Evolutionary conservation across 192 early-diverging fungal genomes (phyloP).

Genomic region (Backusella westeae): DNA sequence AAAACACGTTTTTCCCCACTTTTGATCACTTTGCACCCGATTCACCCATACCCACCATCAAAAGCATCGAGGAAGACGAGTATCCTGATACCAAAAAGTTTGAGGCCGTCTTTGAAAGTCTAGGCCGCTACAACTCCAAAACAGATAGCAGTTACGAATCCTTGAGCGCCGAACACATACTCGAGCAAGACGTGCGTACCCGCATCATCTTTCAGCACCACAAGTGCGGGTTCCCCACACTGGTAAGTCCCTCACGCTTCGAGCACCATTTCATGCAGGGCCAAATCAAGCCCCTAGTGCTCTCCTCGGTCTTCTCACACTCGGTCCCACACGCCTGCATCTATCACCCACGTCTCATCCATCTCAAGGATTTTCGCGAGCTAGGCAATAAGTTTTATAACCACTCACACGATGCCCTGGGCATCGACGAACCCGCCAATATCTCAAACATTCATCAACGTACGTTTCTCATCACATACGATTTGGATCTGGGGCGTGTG

Average conservation of each 20-base stretch:
- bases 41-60: not conserved
- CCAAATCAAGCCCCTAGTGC: not conserved
- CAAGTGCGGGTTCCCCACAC: conserved; percentile 17
- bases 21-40: not conserved
- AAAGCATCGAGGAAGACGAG: not conserved
- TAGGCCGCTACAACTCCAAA: not conserved
- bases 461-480: conserved; percentile 21
- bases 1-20: not conserved
- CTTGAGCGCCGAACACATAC: not conserved
- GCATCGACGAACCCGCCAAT: conserved; percentile 13
- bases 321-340: conserved; percentile 1
- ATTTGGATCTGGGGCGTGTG: conserved; percentile 23
- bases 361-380: not conserved
- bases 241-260: conserved; percentile 5
- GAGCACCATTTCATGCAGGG: not conserved
- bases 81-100: not conserved
- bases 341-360: conserved; percentile 9
- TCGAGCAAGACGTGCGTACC: not conserved
- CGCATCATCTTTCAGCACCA: conserved; percentile 7
- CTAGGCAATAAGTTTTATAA: conserved; percentile 17
- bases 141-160: not conserved
- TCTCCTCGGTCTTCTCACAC: conserved; percentile 15
- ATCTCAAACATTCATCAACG: conserved; percentile 23
- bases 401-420: not conserved
- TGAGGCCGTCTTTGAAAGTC: not conserved